Base-by-base conservation (phyloP, 139 green algal genomes). In the Ostreobium quekettii region DNA sequence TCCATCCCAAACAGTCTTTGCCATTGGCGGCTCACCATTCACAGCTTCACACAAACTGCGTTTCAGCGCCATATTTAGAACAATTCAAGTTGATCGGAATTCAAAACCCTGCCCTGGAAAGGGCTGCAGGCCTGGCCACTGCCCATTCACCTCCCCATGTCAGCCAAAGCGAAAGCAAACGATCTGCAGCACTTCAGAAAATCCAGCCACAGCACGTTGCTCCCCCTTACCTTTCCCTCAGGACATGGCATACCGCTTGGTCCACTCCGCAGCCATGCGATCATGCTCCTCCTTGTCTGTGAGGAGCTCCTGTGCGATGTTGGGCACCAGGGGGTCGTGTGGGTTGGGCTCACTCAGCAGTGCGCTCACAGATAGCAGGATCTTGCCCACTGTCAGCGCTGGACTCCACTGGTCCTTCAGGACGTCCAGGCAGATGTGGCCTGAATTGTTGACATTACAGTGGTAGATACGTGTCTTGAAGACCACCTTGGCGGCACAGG, bases 391-490 rank as follows among this genome's bases (percentile, higher is more conserved):
- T 19, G 88, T 97, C 29, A 96, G 75, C 38, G 90, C 90, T 3
- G 90, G 90, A 61, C 83, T 92, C 90, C 90, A 97, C 72, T 95
- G 79, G 37, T 96, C 90, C 58, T 95, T 95, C 2, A 96, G 71
- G 66, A 96, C 91, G 74, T 96, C 90, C 6, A 96, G 71, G 75
- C 90, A 95, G 61, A 96, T 95, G 36, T 87, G 66, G 15, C 90
- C 90, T 46, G 79, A 83, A 67, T 67, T 86, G 75, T 91, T 95
- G 38, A 96, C 87, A 82, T 96, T 96, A 76, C 90, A 96, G 79
- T 96, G 90, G 75, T 96, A 96, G 71, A 96, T 95, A 38, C 89
- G 83, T 1, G 90, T 96, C 30, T 80, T 74, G 76, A 96, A 96
- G 1, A 79, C 79, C 33, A 95, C 79, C 82, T 80, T 56, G 46